Conservation (phyloP, 331 rosid species). For the Pyracantha coccinea region DNA sequence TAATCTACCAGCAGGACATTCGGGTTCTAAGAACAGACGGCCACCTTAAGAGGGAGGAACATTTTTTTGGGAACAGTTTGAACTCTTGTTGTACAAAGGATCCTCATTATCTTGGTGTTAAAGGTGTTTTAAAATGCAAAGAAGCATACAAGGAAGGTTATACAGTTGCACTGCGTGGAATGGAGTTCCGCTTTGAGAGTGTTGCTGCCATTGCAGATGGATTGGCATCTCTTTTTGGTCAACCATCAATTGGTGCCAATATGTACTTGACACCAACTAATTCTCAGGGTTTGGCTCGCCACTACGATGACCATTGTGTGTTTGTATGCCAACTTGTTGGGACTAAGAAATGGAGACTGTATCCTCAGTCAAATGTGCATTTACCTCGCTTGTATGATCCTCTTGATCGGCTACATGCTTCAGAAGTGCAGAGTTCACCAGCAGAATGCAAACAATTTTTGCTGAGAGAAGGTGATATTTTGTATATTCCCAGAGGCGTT, state of each 20-base stretch:
- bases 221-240: constrained; percentile 69
- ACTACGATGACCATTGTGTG: constrained; percentile 84
- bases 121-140: constrained; percentile 41
- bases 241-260: constrained; percentile 85
- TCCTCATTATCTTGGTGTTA: constrained; percentile 32
- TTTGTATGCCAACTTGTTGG: constrained; percentile 82
- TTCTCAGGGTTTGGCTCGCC: constrained; percentile 84
- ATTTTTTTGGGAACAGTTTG: constrained; percentile 42
- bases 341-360: constrained; percentile 64
- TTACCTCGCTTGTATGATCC: constrained; percentile 73
- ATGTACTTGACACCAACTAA: constrained; percentile 86
- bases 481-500: constrained; percentile 86
- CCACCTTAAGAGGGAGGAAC: constrained; percentile 44
- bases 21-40: constrained; percentile 58
- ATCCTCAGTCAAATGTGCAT: constrained; percentile 32
- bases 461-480: constrained; percentile 61
- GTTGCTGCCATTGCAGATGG: constrained; percentile 61
- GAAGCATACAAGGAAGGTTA: constrained; percentile 71
- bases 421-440: constrained; percentile 32
- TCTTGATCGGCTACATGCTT: constrained; percentile 24
- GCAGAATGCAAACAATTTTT: constrained; percentile 34
- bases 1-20: constrained; percentile 69
- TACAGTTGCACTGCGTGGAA: constrained; percentile 76
- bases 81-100: constrained; percentile 26
- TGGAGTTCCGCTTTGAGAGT: constrained; percentile 62